Evolutionary conservation across 2,329 filamentous ascomycete species (phyloP).

Genomic region (Macroventuria anomochaeta): DNA sequence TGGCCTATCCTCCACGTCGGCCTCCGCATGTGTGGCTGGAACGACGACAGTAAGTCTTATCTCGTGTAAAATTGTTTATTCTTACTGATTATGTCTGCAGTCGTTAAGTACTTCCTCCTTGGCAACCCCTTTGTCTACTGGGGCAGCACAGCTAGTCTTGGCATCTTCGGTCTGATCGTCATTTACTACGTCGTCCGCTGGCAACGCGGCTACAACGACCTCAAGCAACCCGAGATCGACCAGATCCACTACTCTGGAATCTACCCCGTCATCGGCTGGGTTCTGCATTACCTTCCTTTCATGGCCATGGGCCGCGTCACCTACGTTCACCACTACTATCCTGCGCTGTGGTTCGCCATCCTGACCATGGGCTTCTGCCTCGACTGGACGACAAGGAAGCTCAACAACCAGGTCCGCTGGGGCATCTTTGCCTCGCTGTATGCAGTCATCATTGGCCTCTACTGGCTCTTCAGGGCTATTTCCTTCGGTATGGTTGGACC

Average conservation of each 20-base stretch:
- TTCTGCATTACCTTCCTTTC: slow-evolving; percentile 95
- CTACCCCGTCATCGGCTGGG: slow-evolving; percentile 92
- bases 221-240: slow-evolving; percentile 81
- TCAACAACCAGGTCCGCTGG: slow-evolving; percentile 69
- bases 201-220: slow-evolving; percentile 91
- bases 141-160: slow-evolving; percentile 83
- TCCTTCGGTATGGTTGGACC: slow-evolving; percentile 94
- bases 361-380: slow-evolving; percentile 84
- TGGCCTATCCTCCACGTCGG: slow-evolving; percentile 96
- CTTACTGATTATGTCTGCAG: slow-evolving; percentile 31
- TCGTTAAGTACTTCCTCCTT: slow-evolving; percentile 97
- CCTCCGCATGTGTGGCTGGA: slow-evolving; percentile 98
- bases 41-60: slow-evolving; percentile 70
- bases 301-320: slow-evolving; percentile 98
- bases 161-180: slow-evolving; percentile 73
- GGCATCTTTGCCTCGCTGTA: slow-evolving; percentile 78
- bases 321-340: slow-evolving; percentile 99
- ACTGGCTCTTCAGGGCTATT: slow-evolving; percentile 89
- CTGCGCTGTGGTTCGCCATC: slow-evolving; percentile 96
- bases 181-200: slow-evolving; percentile 89
- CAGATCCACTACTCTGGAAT: slow-evolving; percentile 93
- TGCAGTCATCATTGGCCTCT: slow-evolving; percentile 75
- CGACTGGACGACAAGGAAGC: slow-evolving; percentile 78
- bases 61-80: not conserved
- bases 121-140: slow-evolving; percentile 97